A percentile compares a stretch with the other conserved stretches of the same genome.
Evolutionary conservation across 495 filamentous ascomycete species (phyloP).

Genomic region (Neohortaea acidophila): DNA sequence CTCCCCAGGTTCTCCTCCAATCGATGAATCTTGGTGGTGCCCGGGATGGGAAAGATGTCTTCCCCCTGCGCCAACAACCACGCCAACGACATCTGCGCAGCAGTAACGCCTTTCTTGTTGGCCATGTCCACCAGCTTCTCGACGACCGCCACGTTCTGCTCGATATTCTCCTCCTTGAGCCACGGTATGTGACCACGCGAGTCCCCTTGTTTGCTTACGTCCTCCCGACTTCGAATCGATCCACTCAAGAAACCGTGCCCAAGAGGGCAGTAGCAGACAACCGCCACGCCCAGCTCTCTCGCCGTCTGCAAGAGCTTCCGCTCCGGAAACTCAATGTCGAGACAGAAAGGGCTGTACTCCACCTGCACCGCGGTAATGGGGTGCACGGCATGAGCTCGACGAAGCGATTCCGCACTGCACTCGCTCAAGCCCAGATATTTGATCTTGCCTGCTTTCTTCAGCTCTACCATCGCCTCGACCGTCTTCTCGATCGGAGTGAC

Average conservation of each 20-base stretch:
- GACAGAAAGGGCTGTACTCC: constrained; percentile 45
- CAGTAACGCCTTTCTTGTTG: constrained; percentile 31
- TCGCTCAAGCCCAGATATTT: constrained; percentile 44
- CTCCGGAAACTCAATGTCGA: constrained; percentile 39
- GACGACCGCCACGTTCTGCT: constrained; percentile 38
- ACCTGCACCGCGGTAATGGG: constrained; percentile 47
- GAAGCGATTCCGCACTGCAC: constrained; percentile 38
- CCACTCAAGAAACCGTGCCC: constrained; percentile 45
- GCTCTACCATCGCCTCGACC: constrained; percentile 34
- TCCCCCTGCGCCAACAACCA: constrained; percentile 44
- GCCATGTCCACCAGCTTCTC: constrained; percentile 34
- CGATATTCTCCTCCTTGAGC: constrained; percentile 38
- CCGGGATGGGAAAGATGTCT: constrained; percentile 39
- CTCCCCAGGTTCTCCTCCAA: constrained; percentile 26
- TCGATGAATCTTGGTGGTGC: constrained; percentile 21
- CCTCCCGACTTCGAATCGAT: constrained; percentile 28
- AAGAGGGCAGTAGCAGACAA: constrained; percentile 48
- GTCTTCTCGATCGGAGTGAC: constrained; percentile 51
- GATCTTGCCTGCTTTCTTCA: constrained; percentile 40
- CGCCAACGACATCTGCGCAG: constrained; percentile 38
- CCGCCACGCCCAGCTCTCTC: constrained; percentile 45
- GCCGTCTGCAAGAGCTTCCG: constrained; percentile 37
- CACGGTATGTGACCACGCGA: constrained; percentile 28
- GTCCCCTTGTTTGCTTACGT: constrained; percentile 34
- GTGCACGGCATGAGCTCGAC: constrained; percentile 43